These are phyloP conservation scores for Hypoxylon crocopeplum DNA, from an alignment of 495 filamentous ascomycete genomes.

Conservation along the genomic window DNA sequence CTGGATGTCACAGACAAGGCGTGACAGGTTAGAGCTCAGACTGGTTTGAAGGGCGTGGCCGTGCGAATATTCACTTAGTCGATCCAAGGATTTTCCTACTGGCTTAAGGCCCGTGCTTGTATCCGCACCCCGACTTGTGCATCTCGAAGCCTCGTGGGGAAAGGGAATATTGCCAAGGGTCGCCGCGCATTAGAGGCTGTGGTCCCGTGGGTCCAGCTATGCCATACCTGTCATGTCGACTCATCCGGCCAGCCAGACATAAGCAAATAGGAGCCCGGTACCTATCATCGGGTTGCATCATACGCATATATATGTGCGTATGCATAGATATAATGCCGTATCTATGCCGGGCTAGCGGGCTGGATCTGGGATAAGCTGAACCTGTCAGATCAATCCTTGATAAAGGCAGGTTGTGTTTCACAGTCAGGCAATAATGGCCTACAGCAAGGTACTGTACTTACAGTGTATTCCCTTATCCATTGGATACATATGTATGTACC, in stretches of 20 bases:
- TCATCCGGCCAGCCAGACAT: constrained; percentile 6
- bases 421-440: neutral
- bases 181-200: neutral
- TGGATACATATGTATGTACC: too few species aligned
- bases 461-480: constrained; percentile 1
- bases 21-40: constrained; percentile 12
- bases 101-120: too few species aligned
- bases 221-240: constrained; percentile 6
- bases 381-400: too few species aligned
- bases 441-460: too few species aligned
- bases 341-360: neutral
- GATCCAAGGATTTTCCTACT: too few species aligned
- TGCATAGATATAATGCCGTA: neutral
- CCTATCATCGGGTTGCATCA: constrained; percentile 6
- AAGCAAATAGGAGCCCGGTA: neutral
- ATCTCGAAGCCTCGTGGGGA: constrained; percentile 26
- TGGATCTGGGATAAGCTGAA: neutral
- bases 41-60: too few species aligned
- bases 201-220: constrained; percentile 6
- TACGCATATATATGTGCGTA: constrained; percentile 7
- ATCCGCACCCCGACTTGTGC: too few species aligned
- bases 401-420: too few species aligned
- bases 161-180: constrained; percentile 1
- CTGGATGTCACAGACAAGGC: neutral
- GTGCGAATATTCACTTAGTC: too few species aligned